Percentiles rank a stretch among this genome's conserved stretches.
Conservation (phyloP, 1,284 basidiomycete species). For the Sanghuangporus sanghuang region DNA sequence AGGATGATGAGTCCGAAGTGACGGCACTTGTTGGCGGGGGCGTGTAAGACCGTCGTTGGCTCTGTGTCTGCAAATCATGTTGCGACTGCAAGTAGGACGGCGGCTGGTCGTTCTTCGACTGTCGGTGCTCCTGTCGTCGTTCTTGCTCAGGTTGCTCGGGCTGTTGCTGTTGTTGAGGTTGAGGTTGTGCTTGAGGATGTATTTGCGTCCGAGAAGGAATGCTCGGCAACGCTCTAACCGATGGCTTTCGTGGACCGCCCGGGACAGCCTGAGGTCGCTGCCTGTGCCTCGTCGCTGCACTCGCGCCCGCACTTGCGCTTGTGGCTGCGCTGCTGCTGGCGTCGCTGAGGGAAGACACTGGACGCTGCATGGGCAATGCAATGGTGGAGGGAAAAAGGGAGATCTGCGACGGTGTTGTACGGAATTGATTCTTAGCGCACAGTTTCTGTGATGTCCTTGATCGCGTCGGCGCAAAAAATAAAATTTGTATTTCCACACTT, state of each 20-base stretch:
- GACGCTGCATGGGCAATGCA: conserved; percentile 8
- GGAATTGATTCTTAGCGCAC: neutral
- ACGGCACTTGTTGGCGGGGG: conserved; percentile 1
- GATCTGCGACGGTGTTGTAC: neutral
- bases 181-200: neutral
- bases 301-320: neutral
- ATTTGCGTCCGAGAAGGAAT: neutral
- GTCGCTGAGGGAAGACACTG: conserved; percentile 4
- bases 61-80: neutral
- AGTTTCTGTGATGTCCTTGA: neutral
- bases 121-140: neutral
- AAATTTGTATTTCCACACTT: neutral
- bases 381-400: neutral
- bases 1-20: conserved; percentile 2
- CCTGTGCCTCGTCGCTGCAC: neutral
- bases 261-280: neutral
- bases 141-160: neutral
- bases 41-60: neutral
- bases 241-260: conserved; percentile 11
- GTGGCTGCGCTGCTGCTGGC: neutral
- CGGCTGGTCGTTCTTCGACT: neutral
- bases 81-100: conserved; percentile 11
- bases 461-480: neutral
- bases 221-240: conserved; percentile 4
- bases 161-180: neutral